Conservation (phyloP, 2,329 filamentous ascomycete species). For the Ustulina deusta region DNA sequence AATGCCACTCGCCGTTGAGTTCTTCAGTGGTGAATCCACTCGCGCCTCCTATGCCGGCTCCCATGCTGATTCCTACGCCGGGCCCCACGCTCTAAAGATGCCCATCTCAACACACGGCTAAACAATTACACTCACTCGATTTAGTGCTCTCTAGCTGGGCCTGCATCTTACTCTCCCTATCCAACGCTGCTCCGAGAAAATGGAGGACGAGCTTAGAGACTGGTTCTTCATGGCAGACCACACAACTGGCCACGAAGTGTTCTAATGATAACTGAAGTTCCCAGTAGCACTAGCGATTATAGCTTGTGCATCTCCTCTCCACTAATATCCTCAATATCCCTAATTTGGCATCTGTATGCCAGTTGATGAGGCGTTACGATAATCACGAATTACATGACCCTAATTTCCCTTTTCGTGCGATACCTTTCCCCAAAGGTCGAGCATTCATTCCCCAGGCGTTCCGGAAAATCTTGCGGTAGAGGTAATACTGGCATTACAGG, state of each 20-base stretch:
- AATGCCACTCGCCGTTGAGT: slow-evolving; percentile 30
- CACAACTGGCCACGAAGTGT: neutral
- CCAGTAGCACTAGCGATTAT: slow-evolving; percentile 5
- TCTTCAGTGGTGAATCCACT: slow-evolving; percentile 34
- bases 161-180: slow-evolving; percentile 2
- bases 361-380: slow-evolving; percentile 49
- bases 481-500: slow-evolving; percentile 39
- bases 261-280: neutral
- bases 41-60: slow-evolving; percentile 27
- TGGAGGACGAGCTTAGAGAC: neutral
- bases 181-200: neutral
- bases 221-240: slow-evolving; percentile 2
- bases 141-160: neutral
- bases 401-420: slow-evolving; percentile 39
- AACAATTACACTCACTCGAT: slow-evolving; percentile 1
- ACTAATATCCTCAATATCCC: slow-evolving; percentile 41
- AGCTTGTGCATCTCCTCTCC: slow-evolving; percentile 23
- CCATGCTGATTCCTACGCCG: slow-evolving; percentile 28
- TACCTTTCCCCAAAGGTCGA: slow-evolving; percentile 33
- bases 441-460: slow-evolving; percentile 45
- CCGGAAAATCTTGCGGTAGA: slow-evolving; percentile 39
- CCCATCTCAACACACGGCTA: slow-evolving; percentile 45
- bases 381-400: slow-evolving; percentile 46
- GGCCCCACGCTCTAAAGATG: slow-evolving; percentile 42
- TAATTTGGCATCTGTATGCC: slow-evolving; percentile 45